These are phyloP conservation scores for Ophiostoma ips DNA, from an alignment of 2,329 filamentous ascomycete species.

Conservation along the genomic window DNA sequence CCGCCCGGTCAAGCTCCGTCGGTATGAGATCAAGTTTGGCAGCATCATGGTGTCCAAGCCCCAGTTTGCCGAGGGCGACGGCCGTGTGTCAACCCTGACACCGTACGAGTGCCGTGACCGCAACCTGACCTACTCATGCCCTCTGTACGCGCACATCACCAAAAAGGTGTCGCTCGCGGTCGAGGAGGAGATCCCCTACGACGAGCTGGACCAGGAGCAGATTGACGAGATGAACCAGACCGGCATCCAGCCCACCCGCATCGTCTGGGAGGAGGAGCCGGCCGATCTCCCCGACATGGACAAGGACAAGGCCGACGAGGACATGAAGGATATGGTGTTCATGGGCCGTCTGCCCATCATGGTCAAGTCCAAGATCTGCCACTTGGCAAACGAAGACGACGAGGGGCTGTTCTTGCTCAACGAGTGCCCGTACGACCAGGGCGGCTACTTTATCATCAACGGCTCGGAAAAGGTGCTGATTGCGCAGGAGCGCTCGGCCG, in stretches of 20 bases:
- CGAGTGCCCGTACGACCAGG: slow-evolving; percentile 96
- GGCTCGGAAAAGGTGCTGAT: slow-evolving; percentile 97
- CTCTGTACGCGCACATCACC: slow-evolving; percentile 77
- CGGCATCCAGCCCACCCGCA: slow-evolving; percentile 41
- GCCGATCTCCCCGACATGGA: slow-evolving; percentile 36
- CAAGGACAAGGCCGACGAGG: slow-evolving; percentile 36
- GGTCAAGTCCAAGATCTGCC: slow-evolving; percentile 94
- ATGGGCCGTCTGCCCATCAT: slow-evolving; percentile 95
- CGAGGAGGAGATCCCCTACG: slow-evolving; percentile 52
- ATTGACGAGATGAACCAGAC: slow-evolving; percentile 39
- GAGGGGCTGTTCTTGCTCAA: slow-evolving; percentile 81
- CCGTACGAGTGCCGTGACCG: slow-evolving; percentile 92
- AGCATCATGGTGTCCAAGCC: slow-evolving; percentile 79
- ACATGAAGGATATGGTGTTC: slow-evolving; percentile 62
- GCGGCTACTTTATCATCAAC: slow-evolving; percentile 98
- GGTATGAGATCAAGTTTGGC: slow-evolving; percentile 92
- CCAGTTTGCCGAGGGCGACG: slow-evolving; percentile 85
- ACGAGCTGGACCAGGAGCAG: slow-evolving; percentile 56
- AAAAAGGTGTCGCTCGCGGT: slow-evolving; percentile 75
- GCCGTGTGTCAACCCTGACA: slow-evolving; percentile 68
- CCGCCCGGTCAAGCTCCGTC: slow-evolving; percentile 56
- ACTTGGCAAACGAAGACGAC: slow-evolving; percentile 69
- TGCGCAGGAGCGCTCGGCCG: slow-evolving; percentile 90
- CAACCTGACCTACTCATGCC: slow-evolving; percentile 89
- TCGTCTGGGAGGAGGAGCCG: slow-evolving; percentile 49